Evolutionary conservation across 2,329 filamentous ascomycete genomes (phyloP).

Genomic region (Zasmidium angulare): DNA sequence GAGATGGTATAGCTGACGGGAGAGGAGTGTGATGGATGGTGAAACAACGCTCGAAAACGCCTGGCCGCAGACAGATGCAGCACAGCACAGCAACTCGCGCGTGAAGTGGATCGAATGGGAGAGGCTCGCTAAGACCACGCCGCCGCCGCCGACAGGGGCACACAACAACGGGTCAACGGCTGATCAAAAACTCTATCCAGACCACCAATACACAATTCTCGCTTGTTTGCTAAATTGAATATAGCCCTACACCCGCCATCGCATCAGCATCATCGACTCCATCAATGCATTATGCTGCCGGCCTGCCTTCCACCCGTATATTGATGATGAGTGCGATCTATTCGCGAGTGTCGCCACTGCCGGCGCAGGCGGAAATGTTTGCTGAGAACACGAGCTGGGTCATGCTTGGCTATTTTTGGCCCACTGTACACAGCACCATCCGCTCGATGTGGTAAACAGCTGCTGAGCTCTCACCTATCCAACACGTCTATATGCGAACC

Average conservation of each 20-base stretch:
- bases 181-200: not conserved
- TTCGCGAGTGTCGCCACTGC: constrained; percentile 1
- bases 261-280: not conserved
- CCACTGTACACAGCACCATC: not conserved
- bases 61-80: not conserved
- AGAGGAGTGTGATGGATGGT: not conserved
- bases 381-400: constrained; percentile 6
- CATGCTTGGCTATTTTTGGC: constrained; percentile 4
- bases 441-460: constrained; percentile 4
- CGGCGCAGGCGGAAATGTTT: not conserved
- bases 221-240: not conserved
- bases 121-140: no score
- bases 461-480: not conserved
- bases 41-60: not conserved
- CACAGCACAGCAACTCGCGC: not conserved
- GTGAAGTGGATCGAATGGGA: not conserved
- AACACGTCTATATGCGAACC: not conserved
- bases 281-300: no score
- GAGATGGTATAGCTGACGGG: not conserved
- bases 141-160: no score
- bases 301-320: no score
- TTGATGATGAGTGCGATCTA: not conserved
- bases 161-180: not conserved
- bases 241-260: not conserved
- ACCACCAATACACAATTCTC: not conserved